phyloP scores from a whole-genome alignment of 106 monocot genomes.

The Allium sativum region DNA sequence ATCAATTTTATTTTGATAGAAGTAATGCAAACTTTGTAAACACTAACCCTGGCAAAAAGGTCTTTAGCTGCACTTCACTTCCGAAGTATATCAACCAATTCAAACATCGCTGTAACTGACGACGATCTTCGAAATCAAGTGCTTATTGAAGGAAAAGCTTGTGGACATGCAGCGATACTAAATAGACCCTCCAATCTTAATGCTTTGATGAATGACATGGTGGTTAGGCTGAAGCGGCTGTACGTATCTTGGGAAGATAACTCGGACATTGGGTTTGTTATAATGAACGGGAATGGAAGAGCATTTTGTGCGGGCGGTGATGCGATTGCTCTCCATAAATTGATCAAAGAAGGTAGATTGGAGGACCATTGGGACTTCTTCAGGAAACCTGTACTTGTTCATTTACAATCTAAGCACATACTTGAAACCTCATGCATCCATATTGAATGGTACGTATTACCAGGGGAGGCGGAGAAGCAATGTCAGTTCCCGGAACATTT shows the following conservation, averaged over 20 bases:
- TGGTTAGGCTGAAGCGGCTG: constrained; percentile 65
- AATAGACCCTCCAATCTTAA: constrained; percentile 40
- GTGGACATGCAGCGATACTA: constrained; percentile 40
- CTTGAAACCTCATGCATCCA: constrained; percentile 95
- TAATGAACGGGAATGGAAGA: constrained; percentile 97
- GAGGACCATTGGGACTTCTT: constrained; percentile 86
- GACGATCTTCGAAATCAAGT: constrained; percentile 31
- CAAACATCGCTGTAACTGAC: constrained; percentile 7
- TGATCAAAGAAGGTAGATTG: constrained; percentile 60
- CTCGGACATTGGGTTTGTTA: constrained; percentile 85
- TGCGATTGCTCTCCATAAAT: constrained; percentile 46
- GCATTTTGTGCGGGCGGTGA: constrained; percentile 97
- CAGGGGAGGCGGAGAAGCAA: no score
- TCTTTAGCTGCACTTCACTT: constrained; percentile 10
- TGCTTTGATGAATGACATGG: constrained; percentile 56
- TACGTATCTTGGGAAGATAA: constrained; percentile 97
- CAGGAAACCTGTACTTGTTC: constrained; percentile 61
- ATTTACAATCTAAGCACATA: constrained; percentile 90
- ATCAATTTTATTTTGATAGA: not conserved
- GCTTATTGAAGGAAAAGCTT: constrained; percentile 53
- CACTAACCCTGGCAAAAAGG: constrained; percentile 17
- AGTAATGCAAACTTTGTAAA: constrained; percentile 17
- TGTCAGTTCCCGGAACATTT: no score
- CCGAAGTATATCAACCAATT: constrained; percentile 4
- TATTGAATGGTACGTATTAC: no score